Percentiles rank a stretch among this genome's conserved stretches.
Conservation (phyloP, 305 asterid genomes). For the Ruellia speciosa region DNA sequence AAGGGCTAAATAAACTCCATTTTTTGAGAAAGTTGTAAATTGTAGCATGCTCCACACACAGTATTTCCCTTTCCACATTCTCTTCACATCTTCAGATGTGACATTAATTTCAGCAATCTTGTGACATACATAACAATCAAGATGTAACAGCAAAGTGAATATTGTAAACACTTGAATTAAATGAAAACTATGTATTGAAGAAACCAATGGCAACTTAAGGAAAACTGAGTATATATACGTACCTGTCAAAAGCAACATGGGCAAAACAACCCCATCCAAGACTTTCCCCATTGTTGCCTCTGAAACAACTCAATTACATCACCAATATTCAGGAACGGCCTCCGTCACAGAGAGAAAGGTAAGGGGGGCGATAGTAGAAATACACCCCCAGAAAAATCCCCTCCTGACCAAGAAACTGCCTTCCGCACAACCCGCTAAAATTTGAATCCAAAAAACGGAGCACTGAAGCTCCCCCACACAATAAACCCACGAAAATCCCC, state of each 20-base stretch:
- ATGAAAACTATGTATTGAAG: not conserved
- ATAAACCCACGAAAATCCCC: not conserved
- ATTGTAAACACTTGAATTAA: not conserved
- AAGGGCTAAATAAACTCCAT: too few species aligned
- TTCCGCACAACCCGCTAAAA: not conserved
- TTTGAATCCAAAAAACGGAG: not conserved
- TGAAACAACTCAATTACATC: constrained; percentile 38
- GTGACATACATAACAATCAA: too few species aligned
- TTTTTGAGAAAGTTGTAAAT: too few species aligned
- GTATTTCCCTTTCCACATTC: too few species aligned
- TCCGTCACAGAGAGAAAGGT: not conserved
- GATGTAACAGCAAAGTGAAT: not conserved
- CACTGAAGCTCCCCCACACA: not conserved
- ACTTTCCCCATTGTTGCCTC: constrained; percentile 48
- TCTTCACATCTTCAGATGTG: too few species aligned
- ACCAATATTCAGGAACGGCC: not conserved
- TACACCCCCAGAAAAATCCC: not conserved
- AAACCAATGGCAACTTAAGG: too few species aligned
- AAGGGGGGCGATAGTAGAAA: too few species aligned
- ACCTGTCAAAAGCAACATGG: constrained; percentile 80
- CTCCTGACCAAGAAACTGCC: not conserved
- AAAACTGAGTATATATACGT: not conserved
- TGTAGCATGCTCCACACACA: too few species aligned
- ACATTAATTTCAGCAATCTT: too few species aligned
- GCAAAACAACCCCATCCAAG: constrained; percentile 61